Evolutionary conservation across 768 basidiomycete species (phyloP).

Genomic region (Holtermanniella nyarrowii): DNA sequence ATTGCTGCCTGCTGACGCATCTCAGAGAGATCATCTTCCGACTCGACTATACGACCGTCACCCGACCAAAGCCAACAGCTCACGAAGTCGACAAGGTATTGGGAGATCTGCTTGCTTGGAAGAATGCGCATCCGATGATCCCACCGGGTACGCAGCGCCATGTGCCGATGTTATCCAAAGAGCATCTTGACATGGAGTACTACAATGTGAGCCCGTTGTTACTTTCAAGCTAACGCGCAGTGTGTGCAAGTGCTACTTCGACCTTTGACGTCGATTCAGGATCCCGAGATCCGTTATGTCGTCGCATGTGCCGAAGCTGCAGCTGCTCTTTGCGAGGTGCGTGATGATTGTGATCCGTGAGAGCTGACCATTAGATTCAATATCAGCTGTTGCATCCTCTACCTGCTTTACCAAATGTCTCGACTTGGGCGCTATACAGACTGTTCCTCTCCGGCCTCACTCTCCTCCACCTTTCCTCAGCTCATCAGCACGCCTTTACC

Average conservation of each 20-base stretch:
- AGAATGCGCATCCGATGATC: constrained; percentile 10
- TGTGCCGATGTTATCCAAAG: constrained; percentile 13
- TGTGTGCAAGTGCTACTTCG: constrained; percentile 24
- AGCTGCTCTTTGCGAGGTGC: constrained; percentile 19
- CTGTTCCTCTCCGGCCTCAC: constrained; percentile 26
- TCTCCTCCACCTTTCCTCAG: constrained; percentile 13
- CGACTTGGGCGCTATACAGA: constrained; percentile 19
- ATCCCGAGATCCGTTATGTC: constrained; percentile 9
- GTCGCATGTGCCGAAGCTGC: constrained; percentile 20
- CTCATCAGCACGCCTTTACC: not conserved
- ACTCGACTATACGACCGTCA: constrained; percentile 5
- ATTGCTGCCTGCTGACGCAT: not conserved
- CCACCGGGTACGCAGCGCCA: constrained; percentile 5
- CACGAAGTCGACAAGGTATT: not conserved
- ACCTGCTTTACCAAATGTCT: constrained; percentile 3
- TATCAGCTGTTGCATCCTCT: constrained; percentile 13
- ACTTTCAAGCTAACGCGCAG: not conserved
- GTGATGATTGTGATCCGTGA: not conserved
- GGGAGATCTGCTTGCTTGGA: not conserved
- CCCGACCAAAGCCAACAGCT: not conserved
- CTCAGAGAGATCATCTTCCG: constrained; percentile 1
- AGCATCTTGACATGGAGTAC: constrained; percentile 20
- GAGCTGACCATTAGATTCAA: constrained; percentile 10
- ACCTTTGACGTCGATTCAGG: constrained; percentile 15
- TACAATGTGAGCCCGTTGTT: constrained; percentile 11